phyloP scores from a whole-genome alignment of 106 monocot species.

The Cymbidium sinense region DNA sequence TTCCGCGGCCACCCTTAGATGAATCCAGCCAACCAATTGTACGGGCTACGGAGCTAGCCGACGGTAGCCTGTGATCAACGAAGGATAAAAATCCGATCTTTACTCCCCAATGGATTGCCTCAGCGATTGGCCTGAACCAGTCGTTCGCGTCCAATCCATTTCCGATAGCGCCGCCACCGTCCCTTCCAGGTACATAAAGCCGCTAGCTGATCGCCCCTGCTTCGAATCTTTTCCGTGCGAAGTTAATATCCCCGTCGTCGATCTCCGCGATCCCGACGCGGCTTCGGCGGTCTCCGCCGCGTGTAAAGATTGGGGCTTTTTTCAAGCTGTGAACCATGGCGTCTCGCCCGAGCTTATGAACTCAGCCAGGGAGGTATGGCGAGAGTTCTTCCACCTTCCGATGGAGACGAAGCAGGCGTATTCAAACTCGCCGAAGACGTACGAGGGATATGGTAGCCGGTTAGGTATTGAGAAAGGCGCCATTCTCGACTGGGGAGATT shows the following conservation, averaged over 20 bases:
- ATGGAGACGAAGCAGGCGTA: slow-evolving; percentile 28
- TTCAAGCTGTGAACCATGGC: slow-evolving; percentile 34
- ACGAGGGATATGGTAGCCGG: slow-evolving; percentile 40
- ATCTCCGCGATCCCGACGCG: slow-evolving; percentile 11
- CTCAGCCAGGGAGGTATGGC: slow-evolving; percentile 19
- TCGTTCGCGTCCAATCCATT: slow-evolving; percentile 61
- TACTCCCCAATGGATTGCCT: neutral
- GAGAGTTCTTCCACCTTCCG: slow-evolving; percentile 27
- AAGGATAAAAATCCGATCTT: too few species aligned
- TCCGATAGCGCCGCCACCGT: slow-evolving; percentile 24
- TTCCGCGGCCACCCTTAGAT: too few species aligned
- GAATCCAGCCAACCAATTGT: neutral
- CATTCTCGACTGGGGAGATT: slow-evolving; percentile 38
- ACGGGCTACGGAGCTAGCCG: too few species aligned
- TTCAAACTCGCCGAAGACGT: slow-evolving; percentile 19
- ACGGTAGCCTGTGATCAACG: too few species aligned
- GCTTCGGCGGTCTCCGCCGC: slow-evolving; percentile 21
- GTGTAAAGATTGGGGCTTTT: slow-evolving; percentile 44
- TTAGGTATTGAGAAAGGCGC: slow-evolving; percentile 31
- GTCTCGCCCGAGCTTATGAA: slow-evolving; percentile 11
- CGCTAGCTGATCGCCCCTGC: slow-evolving; percentile 32
- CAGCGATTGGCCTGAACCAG: slow-evolving; percentile 47
- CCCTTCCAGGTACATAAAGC: slow-evolving; percentile 56
- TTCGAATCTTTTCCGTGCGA: neutral
- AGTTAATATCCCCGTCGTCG: slow-evolving; percentile 39